phyloP scores from a whole-genome alignment of 2,329 filamentous ascomycete species.

The Ramularia collo-cygni region DNA sequence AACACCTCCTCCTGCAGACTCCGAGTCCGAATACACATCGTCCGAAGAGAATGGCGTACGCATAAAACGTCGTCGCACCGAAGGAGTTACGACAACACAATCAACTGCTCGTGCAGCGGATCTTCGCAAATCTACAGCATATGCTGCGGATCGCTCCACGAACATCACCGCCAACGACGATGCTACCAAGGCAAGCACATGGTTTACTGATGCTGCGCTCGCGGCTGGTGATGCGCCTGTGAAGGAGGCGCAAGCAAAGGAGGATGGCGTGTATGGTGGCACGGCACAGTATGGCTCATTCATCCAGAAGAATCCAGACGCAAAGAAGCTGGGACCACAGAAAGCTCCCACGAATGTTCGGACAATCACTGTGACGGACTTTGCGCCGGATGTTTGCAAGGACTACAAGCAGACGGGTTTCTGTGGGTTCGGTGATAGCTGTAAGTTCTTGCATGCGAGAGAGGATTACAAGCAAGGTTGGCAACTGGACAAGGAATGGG shows the following conservation, averaged over 20 bases:
- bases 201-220: conserved; percentile 67
- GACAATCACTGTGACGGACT: conserved; percentile 85
- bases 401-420: conserved; percentile 80
- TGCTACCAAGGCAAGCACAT: conserved; percentile 82
- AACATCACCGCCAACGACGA: conserved; percentile 67
- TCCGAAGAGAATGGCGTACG: conserved; percentile 70
- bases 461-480: conserved; percentile 85
- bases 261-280: conserved; percentile 68
- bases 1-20: conserved; percentile 62
- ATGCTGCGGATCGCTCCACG: conserved; percentile 53
- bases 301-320: conserved; percentile 74
- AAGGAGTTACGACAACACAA: conserved; percentile 57
- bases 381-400: conserved; percentile 88
- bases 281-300: conserved; percentile 65
- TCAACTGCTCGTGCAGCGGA: conserved; percentile 43
- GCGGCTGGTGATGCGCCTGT: conserved; percentile 28
- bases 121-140: conserved; percentile 35
- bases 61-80: conserved; percentile 72
- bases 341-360: conserved; percentile 86
- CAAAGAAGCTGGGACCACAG: conserved; percentile 68
- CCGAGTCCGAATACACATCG: conserved; percentile 56
- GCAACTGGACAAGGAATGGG: conserved; percentile 94
- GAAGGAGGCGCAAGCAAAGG: conserved; percentile 43
- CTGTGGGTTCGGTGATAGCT: conserved; percentile 68
- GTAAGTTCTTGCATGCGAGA: conserved; percentile 71